Evolutionary conservation across 768 basidiomycete genomes (phyloP).

Genomic region (Auricularia auricula-judae): DNA sequence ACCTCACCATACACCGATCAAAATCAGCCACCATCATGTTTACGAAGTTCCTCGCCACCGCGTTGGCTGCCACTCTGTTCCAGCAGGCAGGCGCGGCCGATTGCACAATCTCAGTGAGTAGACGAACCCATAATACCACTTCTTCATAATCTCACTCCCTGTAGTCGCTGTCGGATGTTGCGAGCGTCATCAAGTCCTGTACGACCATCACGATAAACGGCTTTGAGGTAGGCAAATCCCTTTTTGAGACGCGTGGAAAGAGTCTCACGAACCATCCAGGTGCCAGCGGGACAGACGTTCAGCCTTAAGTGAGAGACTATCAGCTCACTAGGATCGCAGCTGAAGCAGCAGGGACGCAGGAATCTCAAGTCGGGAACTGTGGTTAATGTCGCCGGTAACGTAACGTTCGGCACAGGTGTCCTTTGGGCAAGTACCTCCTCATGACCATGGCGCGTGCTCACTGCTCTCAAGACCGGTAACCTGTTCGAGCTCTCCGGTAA

Average conservation of each 20-base stretch:
- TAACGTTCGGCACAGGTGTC: constrained; percentile 51
- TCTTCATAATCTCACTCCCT: not conserved
- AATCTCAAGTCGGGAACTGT: constrained; percentile 35
- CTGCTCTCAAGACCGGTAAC: constrained; percentile 8
- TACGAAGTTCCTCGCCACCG: not conserved
- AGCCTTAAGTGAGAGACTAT: not conserved
- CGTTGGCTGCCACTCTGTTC: not conserved
- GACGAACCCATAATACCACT: no score
- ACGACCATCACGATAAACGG: constrained; percentile 44
- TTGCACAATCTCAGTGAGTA: not conserved
- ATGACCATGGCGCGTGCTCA: not conserved
- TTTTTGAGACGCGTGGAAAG: not conserved
- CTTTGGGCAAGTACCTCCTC: constrained; percentile 16
- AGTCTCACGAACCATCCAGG: constrained; percentile 1
- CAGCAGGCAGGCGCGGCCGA: not conserved
- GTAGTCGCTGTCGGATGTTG: not conserved
- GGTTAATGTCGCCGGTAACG: constrained; percentile 52
- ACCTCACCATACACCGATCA: no score
- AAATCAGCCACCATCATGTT: not conserved
- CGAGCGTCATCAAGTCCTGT: constrained; percentile 20
- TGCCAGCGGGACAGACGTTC: constrained; percentile 39
- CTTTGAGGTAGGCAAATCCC: constrained; percentile 33
- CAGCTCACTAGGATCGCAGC: not conserved
- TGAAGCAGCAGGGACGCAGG: constrained; percentile 20
- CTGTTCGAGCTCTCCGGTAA: not conserved